phyloP scores from a whole-genome alignment of 2,329 filamentous ascomycete genomes.

The Penicillium sp. region DNA sequence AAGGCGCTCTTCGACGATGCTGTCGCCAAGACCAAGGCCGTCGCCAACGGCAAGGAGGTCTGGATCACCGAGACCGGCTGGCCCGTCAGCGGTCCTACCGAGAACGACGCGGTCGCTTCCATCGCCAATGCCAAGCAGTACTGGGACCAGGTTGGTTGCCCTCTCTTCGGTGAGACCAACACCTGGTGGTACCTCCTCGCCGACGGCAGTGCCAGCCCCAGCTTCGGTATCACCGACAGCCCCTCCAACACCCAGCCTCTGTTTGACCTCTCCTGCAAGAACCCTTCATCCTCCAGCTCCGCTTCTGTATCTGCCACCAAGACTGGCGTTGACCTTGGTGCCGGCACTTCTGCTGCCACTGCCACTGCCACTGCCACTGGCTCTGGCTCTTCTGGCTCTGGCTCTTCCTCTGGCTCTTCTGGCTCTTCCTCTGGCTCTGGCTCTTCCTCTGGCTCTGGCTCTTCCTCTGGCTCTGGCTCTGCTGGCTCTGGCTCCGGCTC shows the following conservation, averaged over 20 bases:
- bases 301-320: slow-evolving; percentile 14
- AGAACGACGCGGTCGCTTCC: slow-evolving; percentile 58
- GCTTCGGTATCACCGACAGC: slow-evolving; percentile 36
- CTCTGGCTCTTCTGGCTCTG: slow-evolving; percentile 7
- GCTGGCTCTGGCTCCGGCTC: slow-evolving; percentile 1
- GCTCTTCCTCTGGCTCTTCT: slow-evolving; percentile 6
- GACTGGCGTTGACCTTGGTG: neutral
- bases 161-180: slow-evolving; percentile 39
- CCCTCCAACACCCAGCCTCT: slow-evolving; percentile 32
- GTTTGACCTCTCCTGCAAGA: slow-evolving; percentile 34
- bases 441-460: neutral
- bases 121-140: slow-evolving; percentile 66
- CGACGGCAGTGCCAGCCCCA: slow-evolving; percentile 32
- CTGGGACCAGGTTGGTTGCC: slow-evolving; percentile 74
- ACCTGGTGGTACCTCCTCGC: slow-evolving; percentile 42
- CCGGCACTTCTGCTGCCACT: slow-evolving; percentile 3
- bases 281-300: slow-evolving; percentile 17
- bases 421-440: slow-evolving; percentile 5
- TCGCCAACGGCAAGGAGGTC: slow-evolving; percentile 61
- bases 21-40: slow-evolving; percentile 53
- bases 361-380: slow-evolving; percentile 1
- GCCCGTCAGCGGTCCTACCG: slow-evolving; percentile 63
- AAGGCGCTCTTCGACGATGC: slow-evolving; percentile 64
- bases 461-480: slow-evolving; percentile 6
- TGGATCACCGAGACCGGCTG: slow-evolving; percentile 90